These are phyloP conservation scores for Chrysosporium keratinophilum DNA, from an alignment of 2,329 filamentous ascomycete genomes.

Conservation along the genomic window DNA sequence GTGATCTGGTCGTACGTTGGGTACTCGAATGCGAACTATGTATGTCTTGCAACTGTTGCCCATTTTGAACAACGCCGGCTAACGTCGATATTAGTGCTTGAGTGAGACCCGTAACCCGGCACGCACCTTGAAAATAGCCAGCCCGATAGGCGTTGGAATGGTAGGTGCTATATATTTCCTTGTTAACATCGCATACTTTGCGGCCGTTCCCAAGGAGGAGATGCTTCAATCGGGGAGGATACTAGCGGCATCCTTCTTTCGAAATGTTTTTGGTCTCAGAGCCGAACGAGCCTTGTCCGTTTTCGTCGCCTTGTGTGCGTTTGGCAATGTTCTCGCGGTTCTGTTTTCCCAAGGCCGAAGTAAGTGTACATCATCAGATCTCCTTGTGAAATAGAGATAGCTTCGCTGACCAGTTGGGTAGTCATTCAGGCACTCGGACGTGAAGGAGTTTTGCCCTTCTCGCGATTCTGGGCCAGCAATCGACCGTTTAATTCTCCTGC, in stretches of 20 bases:
- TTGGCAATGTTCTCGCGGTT: constrained; percentile 51
- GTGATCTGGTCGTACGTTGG: constrained; percentile 54
- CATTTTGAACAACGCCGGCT: background rate
- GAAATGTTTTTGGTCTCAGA: constrained; percentile 48
- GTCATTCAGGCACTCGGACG: constrained; percentile 52
- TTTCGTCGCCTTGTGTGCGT: constrained; percentile 50
- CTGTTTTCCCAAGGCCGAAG: constrained; percentile 40
- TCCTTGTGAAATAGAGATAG: too few relatives aligned
- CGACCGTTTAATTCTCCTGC: constrained; percentile 57
- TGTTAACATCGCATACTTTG: constrained; percentile 50
- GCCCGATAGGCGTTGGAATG: constrained; percentile 44
- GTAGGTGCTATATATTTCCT: constrained; percentile 49
- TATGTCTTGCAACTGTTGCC: constrained; percentile 23
- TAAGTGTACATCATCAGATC: constrained; percentile 20
- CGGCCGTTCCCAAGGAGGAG: constrained; percentile 47
- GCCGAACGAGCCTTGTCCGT: constrained; percentile 51
- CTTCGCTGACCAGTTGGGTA: constrained; percentile 11
- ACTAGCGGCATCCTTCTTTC: constrained; percentile 49
- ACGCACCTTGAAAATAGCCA: constrained; percentile 49
- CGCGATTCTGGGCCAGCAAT: constrained; percentile 58
- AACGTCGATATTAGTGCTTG: constrained; percentile 30
- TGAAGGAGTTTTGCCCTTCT: constrained; percentile 57
- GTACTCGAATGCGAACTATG: constrained; percentile 54
- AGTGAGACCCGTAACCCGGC: constrained; percentile 49
- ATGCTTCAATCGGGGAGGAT: constrained; percentile 45